Base-by-base conservation (phyloP, 2,329 filamentous ascomycete species). In the Aspergillus calidoustus region DNA sequence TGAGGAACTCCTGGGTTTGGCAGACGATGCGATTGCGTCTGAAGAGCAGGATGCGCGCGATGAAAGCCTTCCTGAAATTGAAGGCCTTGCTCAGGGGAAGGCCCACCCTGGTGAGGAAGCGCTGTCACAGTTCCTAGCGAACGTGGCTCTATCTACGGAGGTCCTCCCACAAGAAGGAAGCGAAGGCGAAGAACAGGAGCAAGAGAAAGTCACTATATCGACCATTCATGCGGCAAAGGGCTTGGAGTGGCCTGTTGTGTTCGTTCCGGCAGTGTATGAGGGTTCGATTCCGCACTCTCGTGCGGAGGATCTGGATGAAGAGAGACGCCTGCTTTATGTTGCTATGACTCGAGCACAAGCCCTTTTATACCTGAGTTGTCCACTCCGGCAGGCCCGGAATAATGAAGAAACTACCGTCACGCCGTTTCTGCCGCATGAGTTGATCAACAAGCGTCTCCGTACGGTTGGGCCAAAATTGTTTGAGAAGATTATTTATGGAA, bases 151-250 rank as follows among this genome's bases (percentile, higher is more conserved):
- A n/a, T 91, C 92, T 3, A 89, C 92, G 0, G 92, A 96, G 65
- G 85, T 89, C 0, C 68, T 65, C n/a, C 70, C 76, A n/a, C 65
- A 72, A 41, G 71, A 76, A 41, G 87, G 85, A 17, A 83, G 74
- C 22, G 86, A 86, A 19, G 85, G 87, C 25, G 81, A 81, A 30
- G 85, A 82, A 30, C 81, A 86, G 43, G 66, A 77, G 1, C 71
- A 78, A 41, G 75, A 80, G 2, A 83, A 91, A 68, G 87, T 98
- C 22, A 97, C 93, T 0, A 92, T 99, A 25, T 97, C 93, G 6
- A 99, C 94, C 0, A 97, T 99, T 11, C 94, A 99, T 74, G 93
- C 93, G 0, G 92, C 94, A 3, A 99, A 99, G 76, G 94, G 94
- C 3, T 83, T 99, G 1, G 94, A 99, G 75, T 99, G 95, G 95